Evolutionary conservation across 2,329 filamentous ascomycete genomes (phyloP), one percentile per base, ranked within the genome.

Genomic region (Ophiostoma sp.): DNA sequence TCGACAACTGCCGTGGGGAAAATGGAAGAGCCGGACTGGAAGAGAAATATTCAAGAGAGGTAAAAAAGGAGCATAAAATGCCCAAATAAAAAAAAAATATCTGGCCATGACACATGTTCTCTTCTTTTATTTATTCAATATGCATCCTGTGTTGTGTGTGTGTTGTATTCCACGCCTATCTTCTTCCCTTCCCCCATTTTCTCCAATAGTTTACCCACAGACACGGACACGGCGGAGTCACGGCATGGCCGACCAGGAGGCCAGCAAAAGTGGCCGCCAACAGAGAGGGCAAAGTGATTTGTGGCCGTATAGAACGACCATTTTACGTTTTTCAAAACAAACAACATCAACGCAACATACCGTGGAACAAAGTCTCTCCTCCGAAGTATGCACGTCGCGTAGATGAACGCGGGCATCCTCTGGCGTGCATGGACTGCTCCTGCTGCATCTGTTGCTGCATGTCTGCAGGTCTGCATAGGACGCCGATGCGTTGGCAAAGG

Each of bases 401-500:
- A 66, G 61, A 39, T 28, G 19, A n/a, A 15, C 61, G 22, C 22
- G 61, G 61, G 39, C 36, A 64, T 25, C 6, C 22, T 9, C 50
- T 11, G 31, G 33, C 9, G 15, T 25, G 36, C 33, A 22, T 66
- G 42, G 42, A 12, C 28, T 33, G 19, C 36, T 45, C n/a, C 7
- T 28, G 61, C 36, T 66, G 61, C 59, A 25, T 64, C 28, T 19
- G 28, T 31, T n/a, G 22, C 61, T 45, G 42, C 42, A 69, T 8
- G 42, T 52, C 28, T n/a, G 42, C 39, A 42, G 19, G 61, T 6
- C 42, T 52, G 64, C 64, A 52, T 52, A 25, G 63, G 42, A 69
- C 28, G 25, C 64, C 45, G 25, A 52, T 69, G 64, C 45, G 64
- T 52, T 69, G 64, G 64, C 64, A 69, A 52, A 52, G 50, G 42